A percentile compares a stretch with the other conserved stretches of the same genome.
Conservation (phyloP, 1,284 basidiomycete species). For the Apiotrichum mycotoxinovorans region DNA sequence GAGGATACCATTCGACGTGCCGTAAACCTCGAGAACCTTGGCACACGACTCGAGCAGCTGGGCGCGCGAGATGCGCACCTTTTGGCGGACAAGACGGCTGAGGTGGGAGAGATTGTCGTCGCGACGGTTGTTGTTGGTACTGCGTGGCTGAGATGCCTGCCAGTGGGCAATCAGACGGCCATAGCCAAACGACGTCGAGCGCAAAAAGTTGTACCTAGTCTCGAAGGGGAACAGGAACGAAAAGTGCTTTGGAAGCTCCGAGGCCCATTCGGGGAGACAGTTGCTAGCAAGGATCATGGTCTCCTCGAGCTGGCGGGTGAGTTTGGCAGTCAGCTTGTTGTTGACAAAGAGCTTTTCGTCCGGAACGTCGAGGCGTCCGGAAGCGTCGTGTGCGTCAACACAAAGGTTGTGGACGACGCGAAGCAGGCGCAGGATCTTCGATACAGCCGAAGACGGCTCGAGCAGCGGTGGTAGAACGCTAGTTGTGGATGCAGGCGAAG, state of each 20-base stretch:
- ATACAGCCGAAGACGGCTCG: constrained; percentile 77
- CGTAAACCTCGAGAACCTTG: constrained; percentile 96
- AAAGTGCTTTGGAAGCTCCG: constrained; percentile 89
- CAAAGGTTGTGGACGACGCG: constrained; percentile 77
- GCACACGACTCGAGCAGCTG: constrained; percentile 95
- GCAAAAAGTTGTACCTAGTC: constrained; percentile 91
- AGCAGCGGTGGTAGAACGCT: constrained; percentile 62
- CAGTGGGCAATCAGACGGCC: constrained; percentile 85
- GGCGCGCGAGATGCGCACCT: constrained; percentile 91
- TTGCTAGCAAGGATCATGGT: constrained; percentile 97
- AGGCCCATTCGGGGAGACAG: constrained; percentile 93
- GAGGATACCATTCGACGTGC: constrained; percentile 78
- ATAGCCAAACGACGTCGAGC: constrained; percentile 96
- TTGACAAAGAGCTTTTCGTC: constrained; percentile 86
- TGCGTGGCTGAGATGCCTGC: constrained; percentile 72
- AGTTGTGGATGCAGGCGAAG: constrained; percentile 38
- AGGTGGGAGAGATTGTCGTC: constrained; percentile 90
- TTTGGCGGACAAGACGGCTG: constrained; percentile 87
- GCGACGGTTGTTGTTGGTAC: constrained; percentile 67
- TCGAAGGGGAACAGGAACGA: constrained; percentile 98
- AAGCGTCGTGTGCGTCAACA: constrained; percentile 53
- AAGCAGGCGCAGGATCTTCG: constrained; percentile 85
- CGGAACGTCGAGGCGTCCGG: constrained; percentile 40
- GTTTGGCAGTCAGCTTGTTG: constrained; percentile 95
- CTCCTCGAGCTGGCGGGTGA: constrained; percentile 96